These are phyloP conservation scores for Eucalyptus microcorys DNA, from an alignment of 345 rosid genomes.

Conservation along the genomic window DNA sequence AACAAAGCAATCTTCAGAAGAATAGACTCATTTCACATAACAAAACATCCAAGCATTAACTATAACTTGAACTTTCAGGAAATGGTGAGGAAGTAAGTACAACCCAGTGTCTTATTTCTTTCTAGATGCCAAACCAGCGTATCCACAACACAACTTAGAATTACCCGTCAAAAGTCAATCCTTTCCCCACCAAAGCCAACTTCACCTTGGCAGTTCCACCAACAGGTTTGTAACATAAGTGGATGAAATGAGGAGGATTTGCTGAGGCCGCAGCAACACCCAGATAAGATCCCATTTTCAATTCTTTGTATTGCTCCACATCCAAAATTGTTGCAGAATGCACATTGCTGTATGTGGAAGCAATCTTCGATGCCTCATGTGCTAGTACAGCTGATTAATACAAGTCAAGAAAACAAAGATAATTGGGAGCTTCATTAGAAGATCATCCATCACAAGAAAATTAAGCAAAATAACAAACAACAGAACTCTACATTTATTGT, in stretches of 20 bases:
- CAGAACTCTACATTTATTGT: background rate
- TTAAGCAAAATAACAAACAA: background rate
- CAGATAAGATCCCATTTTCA: constrained; percentile 91
- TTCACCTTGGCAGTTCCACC: constrained; percentile 59
- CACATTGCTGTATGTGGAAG: constrained; percentile 59
- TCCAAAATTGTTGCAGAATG: constrained; percentile 62
- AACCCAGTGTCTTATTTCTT: background rate
- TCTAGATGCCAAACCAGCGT: background rate
- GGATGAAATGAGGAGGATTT: constrained; percentile 78
- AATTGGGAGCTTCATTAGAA: background rate
- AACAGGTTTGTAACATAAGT: constrained; percentile 65
- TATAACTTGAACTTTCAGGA: background rate
- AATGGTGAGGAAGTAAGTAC: background rate
- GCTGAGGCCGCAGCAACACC: constrained; percentile 91
- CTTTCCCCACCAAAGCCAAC: constrained; percentile 86
- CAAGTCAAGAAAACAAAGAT: background rate
- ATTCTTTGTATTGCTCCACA: constrained; percentile 61
- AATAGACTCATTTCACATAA: background rate
- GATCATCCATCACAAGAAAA: background rate
- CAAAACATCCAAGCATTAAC: background rate
- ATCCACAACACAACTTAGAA: background rate
- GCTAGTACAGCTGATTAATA: constrained; percentile 61
- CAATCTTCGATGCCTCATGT: constrained; percentile 72
- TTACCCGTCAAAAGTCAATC: constrained; percentile 90
- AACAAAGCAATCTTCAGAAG: background rate